phyloP scores from a whole-genome alignment of 371 early-diverging fungal genomes.

The Quaeritorhiza haematococci region DNA sequence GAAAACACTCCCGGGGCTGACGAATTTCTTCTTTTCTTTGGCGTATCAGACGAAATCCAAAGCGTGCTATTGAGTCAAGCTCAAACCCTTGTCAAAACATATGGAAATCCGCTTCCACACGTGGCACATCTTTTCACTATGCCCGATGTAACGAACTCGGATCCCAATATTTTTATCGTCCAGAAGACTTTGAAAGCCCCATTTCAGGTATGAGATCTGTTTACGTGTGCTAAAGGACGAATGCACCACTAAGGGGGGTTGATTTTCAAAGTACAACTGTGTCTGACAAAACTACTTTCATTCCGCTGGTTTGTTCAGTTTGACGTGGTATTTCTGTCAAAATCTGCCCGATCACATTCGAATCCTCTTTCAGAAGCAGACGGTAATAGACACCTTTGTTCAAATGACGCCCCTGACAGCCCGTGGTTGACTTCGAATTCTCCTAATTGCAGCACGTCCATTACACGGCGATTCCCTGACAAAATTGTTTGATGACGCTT shows the following conservation, averaged over 20 bases:
- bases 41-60: neutral
- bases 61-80: constrained; percentile 7
- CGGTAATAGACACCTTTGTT: too few species aligned
- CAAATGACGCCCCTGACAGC: too few species aligned
- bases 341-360: too few species aligned
- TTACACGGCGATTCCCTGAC: too few species aligned
- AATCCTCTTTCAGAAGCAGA: too few species aligned
- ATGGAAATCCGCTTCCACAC: neutral
- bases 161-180: constrained; percentile 30
- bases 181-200: constrained; percentile 32
- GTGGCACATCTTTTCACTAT: constrained; percentile 15
- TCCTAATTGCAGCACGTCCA: too few species aligned
- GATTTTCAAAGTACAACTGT: neutral
- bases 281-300: constrained; percentile 1
- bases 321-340: constrained; percentile 31
- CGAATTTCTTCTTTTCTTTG: neutral
- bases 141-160: constrained; percentile 2
- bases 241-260: too few species aligned
- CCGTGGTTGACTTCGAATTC: too few species aligned
- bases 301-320: constrained; percentile 9
- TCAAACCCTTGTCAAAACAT: constrained; percentile 6
- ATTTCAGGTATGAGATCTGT: constrained; percentile 12
- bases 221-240: neutral
- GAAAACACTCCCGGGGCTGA: neutral
- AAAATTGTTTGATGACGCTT: constrained; percentile 11